Conservation (phyloP, 169 alveolate genomes). For the Plasmodium sp. region DNA sequence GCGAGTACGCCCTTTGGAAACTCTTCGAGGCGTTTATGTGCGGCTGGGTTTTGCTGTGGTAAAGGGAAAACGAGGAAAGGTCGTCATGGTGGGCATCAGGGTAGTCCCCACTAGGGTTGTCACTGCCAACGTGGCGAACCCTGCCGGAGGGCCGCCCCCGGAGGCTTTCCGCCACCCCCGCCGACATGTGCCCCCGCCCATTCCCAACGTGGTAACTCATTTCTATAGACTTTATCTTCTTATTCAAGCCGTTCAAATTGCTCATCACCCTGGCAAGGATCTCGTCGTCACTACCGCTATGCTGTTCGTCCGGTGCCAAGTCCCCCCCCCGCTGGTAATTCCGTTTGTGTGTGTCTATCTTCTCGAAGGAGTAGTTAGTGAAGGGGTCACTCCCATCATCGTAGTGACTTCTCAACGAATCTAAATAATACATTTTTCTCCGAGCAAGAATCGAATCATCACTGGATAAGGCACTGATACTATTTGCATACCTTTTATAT, state of each 20-base stretch:
- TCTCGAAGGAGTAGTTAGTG: slow-evolving; percentile 64
- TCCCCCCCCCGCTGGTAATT: neutral
- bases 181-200: neutral
- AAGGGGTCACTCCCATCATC: slow-evolving; percentile 27
- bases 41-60: neutral
- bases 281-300: neutral
- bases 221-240: slow-evolving; percentile 38
- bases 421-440: neutral
- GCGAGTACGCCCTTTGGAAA: slow-evolving; percentile 12
- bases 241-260: slow-evolving; percentile 34
- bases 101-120: neutral
- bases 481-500: slow-evolving; percentile 6
- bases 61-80: slow-evolving; percentile 16
- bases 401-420: slow-evolving; percentile 6
- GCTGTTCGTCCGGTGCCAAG: neutral
- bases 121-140: neutral
- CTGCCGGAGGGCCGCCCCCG: neutral
- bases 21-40: neutral
- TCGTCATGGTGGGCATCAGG: neutral
- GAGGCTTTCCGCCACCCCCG: neutral
- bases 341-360: neutral
- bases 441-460: neutral
- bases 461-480: slow-evolving; percentile 1
- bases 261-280: slow-evolving; percentile 9
- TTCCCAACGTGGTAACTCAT: neutral